phyloP scores from a whole-genome alignment of 768 basidiomycete species.

The Rhizopogon rudus region DNA sequence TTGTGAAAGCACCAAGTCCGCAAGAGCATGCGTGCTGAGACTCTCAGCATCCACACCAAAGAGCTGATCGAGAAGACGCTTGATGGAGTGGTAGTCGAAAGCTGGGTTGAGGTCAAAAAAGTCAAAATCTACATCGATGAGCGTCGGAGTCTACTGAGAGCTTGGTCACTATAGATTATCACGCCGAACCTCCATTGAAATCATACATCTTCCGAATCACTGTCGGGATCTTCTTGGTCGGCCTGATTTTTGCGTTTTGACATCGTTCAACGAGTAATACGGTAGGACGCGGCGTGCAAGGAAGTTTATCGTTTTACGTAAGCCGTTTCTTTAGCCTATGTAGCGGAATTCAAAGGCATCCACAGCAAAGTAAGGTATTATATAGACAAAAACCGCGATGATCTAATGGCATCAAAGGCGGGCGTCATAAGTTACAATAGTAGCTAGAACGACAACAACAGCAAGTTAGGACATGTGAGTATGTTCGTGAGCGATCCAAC shows the following conservation, averaged over 20 bases:
- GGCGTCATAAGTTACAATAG: background rate
- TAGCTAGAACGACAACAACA: constrained; percentile 1
- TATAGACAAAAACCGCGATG: background rate
- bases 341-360: background rate
- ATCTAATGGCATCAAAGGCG: background rate
- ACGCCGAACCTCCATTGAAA: constrained; percentile 24
- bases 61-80: constrained; percentile 65
- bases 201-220: constrained; percentile 37
- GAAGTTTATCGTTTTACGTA: background rate
- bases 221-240: constrained; percentile 29
- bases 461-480: constrained; percentile 1
- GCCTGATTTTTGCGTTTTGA: constrained; percentile 48
- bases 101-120: constrained; percentile 84
- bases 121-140: constrained; percentile 54
- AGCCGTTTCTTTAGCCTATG: background rate
- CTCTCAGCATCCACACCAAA: constrained; percentile 68
- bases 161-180: background rate
- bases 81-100: constrained; percentile 84
- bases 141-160: constrained; percentile 10
- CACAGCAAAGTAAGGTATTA: background rate
- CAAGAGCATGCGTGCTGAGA: constrained; percentile 67
- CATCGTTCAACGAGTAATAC: constrained; percentile 29
- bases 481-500: background rate
- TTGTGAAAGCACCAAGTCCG: constrained; percentile 74
- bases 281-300: no score